A percentile compares a stretch with the other conserved stretches of the same genome.
These are phyloP conservation scores for Polygonum aviculare DNA, from an alignment of 148 eudicot genomes.

Conservation along the genomic window DNA sequence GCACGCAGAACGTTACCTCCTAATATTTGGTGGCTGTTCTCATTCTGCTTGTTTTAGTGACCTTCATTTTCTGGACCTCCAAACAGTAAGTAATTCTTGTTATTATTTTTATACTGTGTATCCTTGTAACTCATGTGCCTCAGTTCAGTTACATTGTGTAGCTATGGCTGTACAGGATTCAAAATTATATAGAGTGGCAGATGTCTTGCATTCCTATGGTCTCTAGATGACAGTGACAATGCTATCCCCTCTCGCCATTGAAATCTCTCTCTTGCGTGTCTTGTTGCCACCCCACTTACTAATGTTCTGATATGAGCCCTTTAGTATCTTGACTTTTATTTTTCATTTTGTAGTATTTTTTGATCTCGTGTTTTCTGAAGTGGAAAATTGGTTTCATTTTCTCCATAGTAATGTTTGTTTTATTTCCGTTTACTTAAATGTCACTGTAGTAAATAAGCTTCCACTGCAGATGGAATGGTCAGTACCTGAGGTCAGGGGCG, in stretches of 20 bases:
- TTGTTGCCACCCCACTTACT: not conserved
- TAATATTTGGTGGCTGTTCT: constrained; percentile 90
- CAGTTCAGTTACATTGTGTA: not conserved
- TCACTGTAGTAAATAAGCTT: not conserved
- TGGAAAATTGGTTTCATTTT: not conserved
- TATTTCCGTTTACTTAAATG: not conserved
- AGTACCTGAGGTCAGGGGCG: constrained; percentile 77
- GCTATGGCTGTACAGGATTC: not conserved
- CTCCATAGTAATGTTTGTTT: not conserved
- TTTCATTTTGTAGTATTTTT: not conserved
- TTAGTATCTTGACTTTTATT: not conserved
- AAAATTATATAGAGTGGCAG: not conserved
- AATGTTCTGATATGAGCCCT: not conserved
- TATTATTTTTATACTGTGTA: not conserved
- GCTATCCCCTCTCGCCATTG: not conserved
- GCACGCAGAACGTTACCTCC: constrained; percentile 75
- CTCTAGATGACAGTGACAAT: not conserved
- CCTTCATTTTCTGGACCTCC: constrained; percentile 78
- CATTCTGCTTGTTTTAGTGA: constrained; percentile 84
- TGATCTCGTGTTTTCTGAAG: not conserved
- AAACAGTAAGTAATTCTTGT: constrained; percentile 51
- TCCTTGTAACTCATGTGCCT: not conserved
- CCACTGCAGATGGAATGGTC: constrained; percentile 90
- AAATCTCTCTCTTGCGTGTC: not conserved
- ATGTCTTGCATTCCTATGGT: not conserved